A percentile compares a stretch with the other conserved stretches of the same genome.
These are phyloP conservation scores for Verticillium isaacii DNA, from an alignment of 2,329 filamentous ascomycete species.

Conservation along the genomic window DNA sequence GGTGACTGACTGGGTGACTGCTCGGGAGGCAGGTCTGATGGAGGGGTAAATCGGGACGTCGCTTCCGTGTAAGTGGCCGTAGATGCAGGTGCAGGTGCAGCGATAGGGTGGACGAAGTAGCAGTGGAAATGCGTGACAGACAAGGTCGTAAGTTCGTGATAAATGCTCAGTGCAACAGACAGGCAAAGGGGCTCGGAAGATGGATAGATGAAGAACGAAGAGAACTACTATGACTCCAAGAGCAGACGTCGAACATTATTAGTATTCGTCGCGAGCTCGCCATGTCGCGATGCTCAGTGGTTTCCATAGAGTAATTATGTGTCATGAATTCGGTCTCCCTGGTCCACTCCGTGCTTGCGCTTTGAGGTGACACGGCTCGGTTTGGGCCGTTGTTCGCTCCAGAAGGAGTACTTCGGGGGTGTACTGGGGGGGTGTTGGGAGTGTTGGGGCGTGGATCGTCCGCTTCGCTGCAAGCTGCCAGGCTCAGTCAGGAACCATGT, in stretches of 20 bases:
- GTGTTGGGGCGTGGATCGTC: background rate
- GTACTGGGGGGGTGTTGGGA: background rate
- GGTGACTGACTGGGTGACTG: background rate
- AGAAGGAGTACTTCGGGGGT: background rate
- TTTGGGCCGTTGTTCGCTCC: background rate
- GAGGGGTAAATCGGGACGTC: background rate
- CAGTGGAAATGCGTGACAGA: background rate
- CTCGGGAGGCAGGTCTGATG: background rate
- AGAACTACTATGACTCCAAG: conserved; percentile 2
- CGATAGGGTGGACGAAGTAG: background rate
- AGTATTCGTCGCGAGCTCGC: conserved; percentile 14
- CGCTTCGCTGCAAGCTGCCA: background rate
- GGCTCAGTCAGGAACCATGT: background rate
- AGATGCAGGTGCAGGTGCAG: conserved; percentile 1
- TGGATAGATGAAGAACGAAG: background rate
- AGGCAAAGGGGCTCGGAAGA: background rate
- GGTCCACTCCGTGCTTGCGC: conserved; percentile 7
- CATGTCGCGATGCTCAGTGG: conserved; percentile 17
- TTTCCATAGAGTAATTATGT: conserved; percentile 32
- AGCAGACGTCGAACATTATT: conserved; percentile 3
- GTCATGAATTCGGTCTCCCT: conserved; percentile 19
- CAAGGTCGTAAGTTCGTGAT: background rate
- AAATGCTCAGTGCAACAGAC: background rate
- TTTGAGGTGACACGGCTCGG: background rate
- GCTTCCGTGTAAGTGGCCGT: conserved; percentile 4